Evolutionary conservation across 805 yeast species (phyloP).

Genomic region (Scheffersomyces amazonensis): DNA sequence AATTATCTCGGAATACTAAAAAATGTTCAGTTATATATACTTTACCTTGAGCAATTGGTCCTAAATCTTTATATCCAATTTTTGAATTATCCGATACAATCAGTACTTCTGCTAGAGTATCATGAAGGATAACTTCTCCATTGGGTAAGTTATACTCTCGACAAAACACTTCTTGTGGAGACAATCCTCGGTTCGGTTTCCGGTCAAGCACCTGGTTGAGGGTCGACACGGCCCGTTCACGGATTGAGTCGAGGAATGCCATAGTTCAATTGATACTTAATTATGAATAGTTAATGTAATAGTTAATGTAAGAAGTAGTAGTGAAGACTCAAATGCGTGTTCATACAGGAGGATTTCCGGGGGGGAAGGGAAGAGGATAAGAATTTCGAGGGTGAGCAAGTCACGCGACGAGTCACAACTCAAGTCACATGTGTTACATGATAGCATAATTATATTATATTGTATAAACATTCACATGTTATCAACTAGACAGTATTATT

Average conservation of each 20-base stretch:
- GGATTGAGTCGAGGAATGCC: slow-evolving; percentile 51
- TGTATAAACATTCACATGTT: no score
- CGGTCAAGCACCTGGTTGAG: slow-evolving; percentile 43
- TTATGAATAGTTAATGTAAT: no score
- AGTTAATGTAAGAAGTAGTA: no score
- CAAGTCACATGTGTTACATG: no score
- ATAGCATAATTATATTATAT: no score
- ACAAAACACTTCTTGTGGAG: slow-evolving; percentile 71
- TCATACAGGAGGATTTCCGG: no score
- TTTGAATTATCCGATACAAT: slow-evolving; percentile 20
- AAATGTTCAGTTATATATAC: slow-evolving; percentile 74
- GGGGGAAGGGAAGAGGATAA: no score
- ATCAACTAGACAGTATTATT: not conserved
- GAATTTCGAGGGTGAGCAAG: no score
- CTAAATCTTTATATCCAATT: slow-evolving; percentile 17
- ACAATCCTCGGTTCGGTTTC: slow-evolving; percentile 40
- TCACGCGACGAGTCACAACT: no score
- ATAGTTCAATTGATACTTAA: slow-evolving; percentile 25
- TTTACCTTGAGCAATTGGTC: slow-evolving; percentile 50
- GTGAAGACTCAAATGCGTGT: no score
- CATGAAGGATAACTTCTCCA: slow-evolving; percentile 61
- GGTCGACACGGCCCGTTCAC: slow-evolving; percentile 46
- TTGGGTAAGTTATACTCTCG: slow-evolving; percentile 68
- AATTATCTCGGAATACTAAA: slow-evolving; percentile 68
- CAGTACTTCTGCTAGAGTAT: slow-evolving; percentile 59